phyloP scores from a whole-genome alignment of 2,329 filamentous ascomycete genomes.

The Trichoderma aggressivum region DNA sequence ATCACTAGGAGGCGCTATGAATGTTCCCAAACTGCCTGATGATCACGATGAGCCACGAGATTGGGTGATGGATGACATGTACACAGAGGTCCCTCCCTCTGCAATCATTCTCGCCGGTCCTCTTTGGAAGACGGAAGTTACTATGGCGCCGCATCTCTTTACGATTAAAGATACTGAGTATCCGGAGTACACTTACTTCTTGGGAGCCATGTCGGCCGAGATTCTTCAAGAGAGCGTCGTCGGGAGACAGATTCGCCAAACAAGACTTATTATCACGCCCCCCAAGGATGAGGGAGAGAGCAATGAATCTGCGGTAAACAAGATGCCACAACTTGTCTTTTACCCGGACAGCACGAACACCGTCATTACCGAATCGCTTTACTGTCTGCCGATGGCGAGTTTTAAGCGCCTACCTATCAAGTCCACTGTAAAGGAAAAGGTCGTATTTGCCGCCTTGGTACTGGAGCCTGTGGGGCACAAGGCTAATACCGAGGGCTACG shows the following conservation, averaged over 20 bases:
- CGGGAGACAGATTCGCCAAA: neutral
- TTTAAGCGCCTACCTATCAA: constrained; percentile 15
- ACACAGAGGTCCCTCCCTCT: constrained; percentile 8
- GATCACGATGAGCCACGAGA: neutral
- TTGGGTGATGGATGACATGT: constrained; percentile 14
- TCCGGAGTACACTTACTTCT: constrained; percentile 1
- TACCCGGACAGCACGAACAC: neutral
- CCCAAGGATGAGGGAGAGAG: neutral
- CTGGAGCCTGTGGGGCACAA: constrained; percentile 14
- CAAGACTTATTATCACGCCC: neutral
- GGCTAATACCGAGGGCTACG: constrained; percentile 1
- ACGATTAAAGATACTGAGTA: constrained; percentile 5
- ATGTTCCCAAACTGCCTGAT: constrained; percentile 10
- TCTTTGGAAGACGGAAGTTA: constrained; percentile 10
- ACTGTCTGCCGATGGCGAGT: constrained; percentile 2
- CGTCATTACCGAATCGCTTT: neutral
- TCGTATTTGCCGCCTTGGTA: neutral
- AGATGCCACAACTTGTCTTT: constrained; percentile 10
- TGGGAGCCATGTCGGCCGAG: constrained; percentile 10
- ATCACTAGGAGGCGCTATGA: neutral
- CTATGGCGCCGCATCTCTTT: neutral
- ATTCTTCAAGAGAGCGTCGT: neutral
- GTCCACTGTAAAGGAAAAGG: neutral
- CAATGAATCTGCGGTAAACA: neutral
- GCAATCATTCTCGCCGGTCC: neutral